These are phyloP conservation scores for Hypomontagnella monticulosa DNA, from an alignment of 495 filamentous ascomycete species.

Conservation along the genomic window DNA sequence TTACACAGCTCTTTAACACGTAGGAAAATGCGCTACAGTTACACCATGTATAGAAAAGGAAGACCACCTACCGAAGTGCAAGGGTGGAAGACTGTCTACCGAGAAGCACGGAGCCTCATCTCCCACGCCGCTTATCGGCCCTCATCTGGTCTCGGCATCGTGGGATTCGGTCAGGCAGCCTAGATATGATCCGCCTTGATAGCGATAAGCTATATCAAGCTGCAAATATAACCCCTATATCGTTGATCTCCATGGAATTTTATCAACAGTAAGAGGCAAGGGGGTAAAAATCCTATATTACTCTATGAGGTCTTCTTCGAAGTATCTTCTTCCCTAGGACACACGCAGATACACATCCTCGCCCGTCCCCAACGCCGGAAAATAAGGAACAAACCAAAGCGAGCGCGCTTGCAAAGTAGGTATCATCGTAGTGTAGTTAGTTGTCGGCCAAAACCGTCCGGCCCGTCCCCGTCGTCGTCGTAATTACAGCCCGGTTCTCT, in stretches of 20 bases:
- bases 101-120: slow-evolving; percentile 39
- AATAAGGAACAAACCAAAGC: background rate
- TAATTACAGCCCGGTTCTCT: slow-evolving; percentile 14
- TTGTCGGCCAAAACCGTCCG: slow-evolving; percentile 20
- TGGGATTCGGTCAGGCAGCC: background rate
- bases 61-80: slow-evolving; percentile 25
- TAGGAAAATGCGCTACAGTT: background rate
- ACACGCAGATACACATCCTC: too few relatives aligned
- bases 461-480: slow-evolving; percentile 10
- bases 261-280: background rate
- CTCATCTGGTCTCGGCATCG: slow-evolving; percentile 14
- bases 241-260: background rate
- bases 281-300: slow-evolving; percentile 33
- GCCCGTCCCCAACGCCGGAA: slow-evolving; percentile 5
- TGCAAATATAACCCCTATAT: background rate
- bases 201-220: background rate
- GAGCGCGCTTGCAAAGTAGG: slow-evolving; percentile 30
- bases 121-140: slow-evolving; percentile 27
- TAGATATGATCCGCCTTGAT: slow-evolving; percentile 4
- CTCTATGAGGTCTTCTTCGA: slow-evolving; percentile 32
- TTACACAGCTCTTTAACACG: too few relatives aligned
- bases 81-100: slow-evolving; percentile 36
- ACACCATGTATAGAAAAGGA: slow-evolving; percentile 1
- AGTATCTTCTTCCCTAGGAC: slow-evolving; percentile 11
- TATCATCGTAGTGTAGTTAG: slow-evolving; percentile 37